phyloP scores from a whole-genome alignment of 169 alveolate genomes.

The Theileria orientalis region DNA sequence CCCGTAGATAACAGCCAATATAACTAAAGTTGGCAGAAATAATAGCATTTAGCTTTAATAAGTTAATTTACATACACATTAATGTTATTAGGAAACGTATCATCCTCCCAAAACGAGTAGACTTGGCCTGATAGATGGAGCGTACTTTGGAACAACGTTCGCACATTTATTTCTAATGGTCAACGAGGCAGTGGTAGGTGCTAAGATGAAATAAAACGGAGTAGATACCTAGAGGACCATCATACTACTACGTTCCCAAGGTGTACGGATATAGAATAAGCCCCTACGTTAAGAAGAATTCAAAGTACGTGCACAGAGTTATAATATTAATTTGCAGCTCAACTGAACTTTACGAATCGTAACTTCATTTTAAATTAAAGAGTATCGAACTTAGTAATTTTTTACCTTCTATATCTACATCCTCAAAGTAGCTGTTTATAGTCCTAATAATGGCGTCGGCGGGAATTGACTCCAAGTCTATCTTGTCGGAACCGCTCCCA shows the following conservation, averaged over 20 bases:
- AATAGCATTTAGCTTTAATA: too few relatives aligned
- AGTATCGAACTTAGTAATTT: slow-evolving; percentile 11
- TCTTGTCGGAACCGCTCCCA: slow-evolving; percentile 15
- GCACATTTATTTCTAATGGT: slow-evolving; percentile 82
- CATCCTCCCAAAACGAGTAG: slow-evolving; percentile 79
- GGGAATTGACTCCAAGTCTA: slow-evolving; percentile 44
- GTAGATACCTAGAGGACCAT: slow-evolving; percentile 63
- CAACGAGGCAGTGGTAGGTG: slow-evolving; percentile 56
- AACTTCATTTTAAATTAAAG: not conserved
- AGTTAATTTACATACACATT: too few relatives aligned
- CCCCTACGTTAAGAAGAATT: slow-evolving; percentile 38
- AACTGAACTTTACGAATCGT: slow-evolving; percentile 13
- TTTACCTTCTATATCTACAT: slow-evolving; percentile 28
- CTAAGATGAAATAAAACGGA: not conserved
- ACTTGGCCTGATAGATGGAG: slow-evolving; percentile 86
- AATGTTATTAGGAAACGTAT: slow-evolving; percentile 65
- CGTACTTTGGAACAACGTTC: slow-evolving; percentile 89
- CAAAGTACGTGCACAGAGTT: not conserved
- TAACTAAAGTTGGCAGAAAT: too few relatives aligned
- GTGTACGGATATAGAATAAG: slow-evolving; percentile 62
- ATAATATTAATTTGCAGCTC: slow-evolving; percentile 5
- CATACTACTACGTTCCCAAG: slow-evolving; percentile 66
- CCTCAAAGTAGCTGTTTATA: slow-evolving; percentile 24
- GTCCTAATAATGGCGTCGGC: slow-evolving; percentile 56
- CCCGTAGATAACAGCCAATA: too few relatives aligned